These are phyloP conservation scores for Codiaeum variegatum DNA, from an alignment of 441 rosid species.

Conservation along the genomic window DNA sequence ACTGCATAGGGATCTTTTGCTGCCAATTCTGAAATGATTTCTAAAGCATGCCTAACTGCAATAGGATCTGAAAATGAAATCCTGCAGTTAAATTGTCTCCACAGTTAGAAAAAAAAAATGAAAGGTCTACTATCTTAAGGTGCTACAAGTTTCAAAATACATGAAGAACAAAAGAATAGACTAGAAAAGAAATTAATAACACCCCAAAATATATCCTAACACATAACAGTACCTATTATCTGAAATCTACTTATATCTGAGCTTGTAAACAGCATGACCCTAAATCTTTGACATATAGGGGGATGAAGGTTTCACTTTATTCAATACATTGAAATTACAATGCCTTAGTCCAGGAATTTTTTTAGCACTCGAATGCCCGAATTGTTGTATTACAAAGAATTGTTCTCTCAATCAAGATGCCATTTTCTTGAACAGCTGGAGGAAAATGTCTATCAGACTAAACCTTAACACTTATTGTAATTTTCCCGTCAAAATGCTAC, in stretches of 20 bases:
- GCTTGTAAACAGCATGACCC: background rate
- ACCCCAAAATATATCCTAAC: background rate
- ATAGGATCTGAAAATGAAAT: constrained; percentile 93
- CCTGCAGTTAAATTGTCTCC: constrained; percentile 38
- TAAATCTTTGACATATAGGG: background rate
- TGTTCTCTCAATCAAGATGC: background rate
- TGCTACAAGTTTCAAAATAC: background rate
- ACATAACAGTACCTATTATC: background rate
- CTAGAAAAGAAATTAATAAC: background rate
- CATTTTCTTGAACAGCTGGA: background rate
- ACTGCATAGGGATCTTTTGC: constrained; percentile 88
- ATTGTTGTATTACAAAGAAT: no score
- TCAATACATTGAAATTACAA: background rate
- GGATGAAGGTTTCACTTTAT: background rate
- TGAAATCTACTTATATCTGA: background rate
- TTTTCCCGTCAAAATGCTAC: background rate
- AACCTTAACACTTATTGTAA: background rate
- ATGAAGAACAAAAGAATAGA: background rate
- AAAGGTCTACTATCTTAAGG: background rate
- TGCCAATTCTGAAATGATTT: constrained; percentile 84
- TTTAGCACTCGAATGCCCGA: background rate
- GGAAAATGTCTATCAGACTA: background rate
- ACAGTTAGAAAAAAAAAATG: background rate
- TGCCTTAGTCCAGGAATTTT: no score
- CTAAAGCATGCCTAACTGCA: constrained; percentile 97